Evolutionary conservation across 495 filamentous ascomycete genomes (phyloP).

Genomic region (Beverwykella pulmonaria): DNA sequence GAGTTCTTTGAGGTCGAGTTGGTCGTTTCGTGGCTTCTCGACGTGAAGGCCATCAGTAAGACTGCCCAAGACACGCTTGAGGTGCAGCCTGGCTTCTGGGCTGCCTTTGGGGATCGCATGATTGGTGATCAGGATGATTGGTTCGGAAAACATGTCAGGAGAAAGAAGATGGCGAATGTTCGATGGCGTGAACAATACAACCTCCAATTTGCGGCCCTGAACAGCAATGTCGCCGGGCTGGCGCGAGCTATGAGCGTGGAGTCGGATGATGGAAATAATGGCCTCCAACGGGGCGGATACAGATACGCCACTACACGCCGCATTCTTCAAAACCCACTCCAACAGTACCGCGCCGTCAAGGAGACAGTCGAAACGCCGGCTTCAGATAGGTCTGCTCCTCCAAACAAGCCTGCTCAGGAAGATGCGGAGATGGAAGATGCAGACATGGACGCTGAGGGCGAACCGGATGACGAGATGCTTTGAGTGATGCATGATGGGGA

Average conservation of each 20-base stretch:
- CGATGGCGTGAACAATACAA: conserved; percentile 5
- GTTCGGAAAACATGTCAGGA: conserved; percentile 29
- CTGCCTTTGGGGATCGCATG: conserved; percentile 26
- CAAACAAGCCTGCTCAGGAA: background rate
- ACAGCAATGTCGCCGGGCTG: too few relatives aligned
- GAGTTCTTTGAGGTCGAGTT: conserved; percentile 32
- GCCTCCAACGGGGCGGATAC: background rate
- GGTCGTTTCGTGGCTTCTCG: conserved; percentile 26
- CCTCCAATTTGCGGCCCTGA: background rate
- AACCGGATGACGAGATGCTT: conserved; percentile 27
- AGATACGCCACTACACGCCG: background rate
- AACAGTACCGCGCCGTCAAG: background rate
- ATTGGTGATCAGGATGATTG: conserved; percentile 17
- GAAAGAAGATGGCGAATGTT: background rate
- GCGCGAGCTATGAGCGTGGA: background rate
- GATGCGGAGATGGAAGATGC: conserved; percentile 5
- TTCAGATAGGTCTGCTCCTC: background rate
- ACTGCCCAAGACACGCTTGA: background rate
- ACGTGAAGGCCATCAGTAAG: conserved; percentile 4
- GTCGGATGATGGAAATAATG: background rate
- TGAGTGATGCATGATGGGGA: background rate
- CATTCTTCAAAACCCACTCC: background rate
- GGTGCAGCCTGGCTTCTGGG: conserved; percentile 17
- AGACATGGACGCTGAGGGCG: conserved; percentile 3
- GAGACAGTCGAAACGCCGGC: background rate